Evolutionary conservation across 2,329 filamentous ascomycete species (phyloP), one percentile per base, ranked within the genome.

Genomic region (Stachybotrys elegans): DNA sequence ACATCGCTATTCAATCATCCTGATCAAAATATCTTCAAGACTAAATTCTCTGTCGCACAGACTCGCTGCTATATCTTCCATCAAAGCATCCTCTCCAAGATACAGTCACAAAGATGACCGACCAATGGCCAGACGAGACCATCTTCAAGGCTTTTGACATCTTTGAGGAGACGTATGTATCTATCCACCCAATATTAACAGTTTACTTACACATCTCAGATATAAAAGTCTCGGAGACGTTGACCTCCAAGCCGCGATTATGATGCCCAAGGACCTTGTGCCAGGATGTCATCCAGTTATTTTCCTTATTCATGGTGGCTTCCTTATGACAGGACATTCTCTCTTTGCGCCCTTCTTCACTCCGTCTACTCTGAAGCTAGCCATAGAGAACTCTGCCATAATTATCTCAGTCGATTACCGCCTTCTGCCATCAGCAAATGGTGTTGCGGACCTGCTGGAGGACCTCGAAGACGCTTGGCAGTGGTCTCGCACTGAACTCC

Each of bases 401-500:
- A 51, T 61, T 5, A 36, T 61, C 0, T 60, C 55, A 0, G 47
- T 56, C 1, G 55, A 61, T 22, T 51, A 59, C 17, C 51, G 56
- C 1, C 49, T 61, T 0, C 40, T 55, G 2, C 58, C 58, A 3
- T 50, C 56, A 4, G 37, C 46, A 2, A 56, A 58, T 38, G 52
- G 56, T 4, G 40, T 57, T 1, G 51, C 49, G 1, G 58, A 61
- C 17, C n/a, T 57, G 0, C 46, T 59, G 0, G 53, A 53, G 3
- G 58, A 61, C 35, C 19, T 60, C 2, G 53, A 57, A 17, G 55
- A 58, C 32, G 53, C 51, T 1, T 60, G 58, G 56, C 46, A 51
- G 16, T 60, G 58, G 57, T 43, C 51, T 0, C 55, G 47, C 5
- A 25, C 32, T 1, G 22, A 40, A 0, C 41, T 60, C 0, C 35